Evolutionary conservation across 768 basidiomycete genomes (phyloP).

Genomic region (Pisolithus tinctorius): DNA sequence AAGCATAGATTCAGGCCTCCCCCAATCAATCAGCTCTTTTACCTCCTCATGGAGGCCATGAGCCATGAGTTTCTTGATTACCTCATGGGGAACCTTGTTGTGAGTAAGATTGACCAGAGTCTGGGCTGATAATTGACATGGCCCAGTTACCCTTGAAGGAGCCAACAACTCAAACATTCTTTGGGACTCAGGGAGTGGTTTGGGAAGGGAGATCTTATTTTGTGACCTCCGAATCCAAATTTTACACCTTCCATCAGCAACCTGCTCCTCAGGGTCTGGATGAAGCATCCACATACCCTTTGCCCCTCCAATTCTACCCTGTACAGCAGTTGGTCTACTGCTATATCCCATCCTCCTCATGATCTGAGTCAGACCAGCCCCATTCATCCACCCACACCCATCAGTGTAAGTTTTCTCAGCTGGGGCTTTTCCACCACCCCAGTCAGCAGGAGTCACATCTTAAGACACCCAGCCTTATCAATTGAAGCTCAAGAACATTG

Average conservation of each 20-base stretch:
- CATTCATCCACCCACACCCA: slow-evolving; percentile 68
- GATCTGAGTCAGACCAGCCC: slow-evolving; percentile 40
- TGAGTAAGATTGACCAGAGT: slow-evolving; percentile 53
- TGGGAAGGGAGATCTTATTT: slow-evolving; percentile 38
- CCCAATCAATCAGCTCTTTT: slow-evolving; percentile 48
- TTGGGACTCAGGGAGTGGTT: slow-evolving; percentile 33
- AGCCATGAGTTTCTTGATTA: slow-evolving; percentile 44
- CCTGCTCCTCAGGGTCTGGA: slow-evolving; percentile 33
- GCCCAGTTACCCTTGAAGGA: slow-evolving; percentile 36
- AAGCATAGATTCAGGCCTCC: slow-evolving; percentile 36
- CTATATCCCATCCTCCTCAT: slow-evolving; percentile 26
- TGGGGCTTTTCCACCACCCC: slow-evolving; percentile 31
- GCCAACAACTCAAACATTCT: slow-evolving; percentile 57
- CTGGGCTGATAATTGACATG: slow-evolving; percentile 44
- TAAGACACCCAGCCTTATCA: background rate
- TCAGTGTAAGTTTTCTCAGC: slow-evolving; percentile 65
- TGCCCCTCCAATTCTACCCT: slow-evolving; percentile 52
- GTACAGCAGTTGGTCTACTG: slow-evolving; percentile 45
- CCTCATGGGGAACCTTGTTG: slow-evolving; percentile 45
- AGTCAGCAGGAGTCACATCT: slow-evolving; percentile 33
- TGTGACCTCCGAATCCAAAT: slow-evolving; percentile 64
- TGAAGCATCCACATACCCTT: slow-evolving; percentile 59
- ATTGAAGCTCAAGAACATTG: background rate
- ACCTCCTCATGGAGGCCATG: slow-evolving; percentile 44
- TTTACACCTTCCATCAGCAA: slow-evolving; percentile 29